Evolutionary conservation across 2,329 filamentous ascomycete species (phyloP).

Genomic region (Zymoseptoria ardabiliae): DNA sequence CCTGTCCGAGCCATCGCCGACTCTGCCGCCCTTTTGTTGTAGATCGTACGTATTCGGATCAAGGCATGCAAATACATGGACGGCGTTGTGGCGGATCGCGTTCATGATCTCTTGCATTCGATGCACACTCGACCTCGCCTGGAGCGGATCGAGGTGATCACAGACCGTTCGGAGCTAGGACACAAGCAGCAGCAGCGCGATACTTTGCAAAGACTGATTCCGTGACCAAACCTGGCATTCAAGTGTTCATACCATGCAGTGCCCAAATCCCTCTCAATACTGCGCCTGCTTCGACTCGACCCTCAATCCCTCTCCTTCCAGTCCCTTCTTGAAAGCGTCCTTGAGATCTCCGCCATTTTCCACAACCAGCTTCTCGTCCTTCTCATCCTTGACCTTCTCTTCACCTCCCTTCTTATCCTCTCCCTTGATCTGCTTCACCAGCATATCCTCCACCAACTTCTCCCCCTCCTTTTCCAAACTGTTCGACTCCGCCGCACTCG

Average conservation of each 20-base stretch:
- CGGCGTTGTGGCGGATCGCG: no score
- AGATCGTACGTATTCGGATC: no score
- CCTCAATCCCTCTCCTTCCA: conserved; percentile 38
- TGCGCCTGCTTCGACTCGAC: conserved; percentile 26
- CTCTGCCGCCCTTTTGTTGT: no score
- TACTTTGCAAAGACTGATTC: not conserved
- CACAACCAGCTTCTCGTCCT: conserved; percentile 4
- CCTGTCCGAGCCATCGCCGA: no score
- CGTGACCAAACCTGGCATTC: not conserved
- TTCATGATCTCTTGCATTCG: no score
- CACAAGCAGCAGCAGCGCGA: not conserved
- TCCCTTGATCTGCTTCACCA: conserved; percentile 33
- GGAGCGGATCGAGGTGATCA: not conserved
- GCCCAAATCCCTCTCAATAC: not conserved
- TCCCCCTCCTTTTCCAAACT: conserved; percentile 39
- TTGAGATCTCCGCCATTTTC: conserved; percentile 30
- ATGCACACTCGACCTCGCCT: not conserved
- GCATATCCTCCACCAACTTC: conserved; percentile 35
- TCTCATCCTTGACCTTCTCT: conserved; percentile 1
- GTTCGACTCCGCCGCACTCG: conserved; percentile 26
- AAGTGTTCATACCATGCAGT: not conserved
- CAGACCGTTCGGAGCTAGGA: not conserved
- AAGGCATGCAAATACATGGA: no score
- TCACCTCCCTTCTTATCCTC: conserved; percentile 12
- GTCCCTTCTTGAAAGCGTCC: conserved; percentile 34